Conservation (phyloP, 1,284 basidiomycete genomes). For the Cutaneotrichosporon dermatis region DNA sequence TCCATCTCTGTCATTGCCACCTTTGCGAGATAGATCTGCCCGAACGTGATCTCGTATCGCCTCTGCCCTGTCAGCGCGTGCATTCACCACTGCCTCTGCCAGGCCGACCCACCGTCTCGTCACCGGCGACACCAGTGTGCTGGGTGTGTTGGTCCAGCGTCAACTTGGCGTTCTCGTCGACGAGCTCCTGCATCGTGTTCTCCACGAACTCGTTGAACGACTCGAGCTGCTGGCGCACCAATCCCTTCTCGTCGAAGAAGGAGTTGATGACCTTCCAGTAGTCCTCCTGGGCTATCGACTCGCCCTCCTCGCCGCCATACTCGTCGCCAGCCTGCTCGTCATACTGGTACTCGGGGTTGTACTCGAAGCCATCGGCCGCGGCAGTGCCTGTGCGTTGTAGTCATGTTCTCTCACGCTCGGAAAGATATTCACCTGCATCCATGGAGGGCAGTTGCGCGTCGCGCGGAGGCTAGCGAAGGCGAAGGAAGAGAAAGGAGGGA, state of each 20-base stretch:
- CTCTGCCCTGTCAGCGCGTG: slow-evolving; percentile 53
- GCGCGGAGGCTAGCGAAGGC: not conserved
- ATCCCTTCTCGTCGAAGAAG: slow-evolving; percentile 96
- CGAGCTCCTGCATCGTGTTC: slow-evolving; percentile 99
- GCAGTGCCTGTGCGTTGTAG: slow-evolving; percentile 28
- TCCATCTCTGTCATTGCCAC: slow-evolving; percentile 96
- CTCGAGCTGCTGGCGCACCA: slow-evolving; percentile 95
- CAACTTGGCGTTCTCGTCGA: slow-evolving; percentile 90
- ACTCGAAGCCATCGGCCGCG: slow-evolving; percentile 32
- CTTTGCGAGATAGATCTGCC: slow-evolving; percentile 93
- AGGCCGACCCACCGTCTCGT: slow-evolving; percentile 55
- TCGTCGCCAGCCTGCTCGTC: slow-evolving; percentile 20
- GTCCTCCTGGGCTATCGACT: slow-evolving; percentile 77
- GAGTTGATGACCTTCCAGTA: slow-evolving; percentile 94
- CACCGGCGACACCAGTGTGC: slow-evolving; percentile 77
- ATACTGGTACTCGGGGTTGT: slow-evolving; percentile 36
- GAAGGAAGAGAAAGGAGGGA: not conserved
- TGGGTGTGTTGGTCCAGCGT: slow-evolving; percentile 95
- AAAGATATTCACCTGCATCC: slow-evolving; percentile 45
- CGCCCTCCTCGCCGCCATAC: slow-evolving; percentile 57
- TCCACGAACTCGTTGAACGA: slow-evolving; percentile 99
- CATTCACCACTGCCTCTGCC: too few relatives aligned
- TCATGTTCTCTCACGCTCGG: slow-evolving; percentile 10
- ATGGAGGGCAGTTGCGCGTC: slow-evolving; percentile 21
- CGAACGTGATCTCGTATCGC: slow-evolving; percentile 95